Evolutionary conservation across 2,329 filamentous ascomycete genomes (phyloP).

Genomic region (Aspergillus texensis): DNA sequence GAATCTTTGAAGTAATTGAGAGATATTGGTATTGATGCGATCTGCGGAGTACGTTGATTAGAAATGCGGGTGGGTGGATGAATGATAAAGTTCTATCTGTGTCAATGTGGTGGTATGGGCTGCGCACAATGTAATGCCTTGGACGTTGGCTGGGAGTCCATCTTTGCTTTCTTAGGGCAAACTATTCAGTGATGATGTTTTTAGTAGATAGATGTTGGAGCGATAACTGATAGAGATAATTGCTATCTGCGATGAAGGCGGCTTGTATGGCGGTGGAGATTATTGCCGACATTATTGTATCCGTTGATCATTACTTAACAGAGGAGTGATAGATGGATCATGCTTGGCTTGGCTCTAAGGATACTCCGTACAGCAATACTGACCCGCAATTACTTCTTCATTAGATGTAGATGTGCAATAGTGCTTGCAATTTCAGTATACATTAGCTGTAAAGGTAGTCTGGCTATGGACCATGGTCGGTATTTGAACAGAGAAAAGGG

Average conservation of each 20-base stretch:
- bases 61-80: neutral
- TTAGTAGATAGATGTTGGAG: neutral
- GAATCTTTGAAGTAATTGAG: slow-evolving; percentile 55
- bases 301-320: neutral
- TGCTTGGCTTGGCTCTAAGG: neutral
- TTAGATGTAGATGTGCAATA: neutral
- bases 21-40: slow-evolving; percentile 49
- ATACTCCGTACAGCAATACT: too few relatives aligned
- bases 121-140: slow-evolving; percentile 23
- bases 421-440: neutral
- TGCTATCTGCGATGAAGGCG: slow-evolving; percentile 15
- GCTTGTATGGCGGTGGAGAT: slow-evolving; percentile 13
- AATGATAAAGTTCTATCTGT: neutral
- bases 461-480: neutral
- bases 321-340: neutral
- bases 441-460: neutral
- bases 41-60: slow-evolving; percentile 29
- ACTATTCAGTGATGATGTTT: slow-evolving; percentile 10
- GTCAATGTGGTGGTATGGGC: neutral
- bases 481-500: neutral
- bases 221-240: slow-evolving; percentile 3
- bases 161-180: slow-evolving; percentile 14
- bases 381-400: neutral
- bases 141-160: slow-evolving; percentile 35
- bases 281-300: slow-evolving; percentile 18